Evolutionary conservation across 2,329 filamentous ascomycete species (phyloP), one percentile per base, ranked within the genome.

Genomic region (Niveomyces coronatus): DNA sequence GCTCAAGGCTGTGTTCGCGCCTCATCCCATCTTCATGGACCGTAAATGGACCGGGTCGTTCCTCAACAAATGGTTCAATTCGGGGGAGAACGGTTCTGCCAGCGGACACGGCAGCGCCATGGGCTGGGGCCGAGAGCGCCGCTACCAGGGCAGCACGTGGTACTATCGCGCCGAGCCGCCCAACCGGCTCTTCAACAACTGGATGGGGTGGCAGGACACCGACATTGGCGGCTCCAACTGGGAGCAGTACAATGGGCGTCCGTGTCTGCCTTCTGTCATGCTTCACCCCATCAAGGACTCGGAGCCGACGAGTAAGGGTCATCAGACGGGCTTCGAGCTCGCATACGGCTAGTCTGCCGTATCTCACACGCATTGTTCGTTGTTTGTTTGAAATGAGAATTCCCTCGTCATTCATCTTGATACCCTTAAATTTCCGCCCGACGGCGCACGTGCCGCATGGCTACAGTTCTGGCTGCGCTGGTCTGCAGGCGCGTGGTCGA

Each of bases 21-120:
- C 84, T 9, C 83, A 88, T 56, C 83, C 84, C 2, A 74, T 88
- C 32, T 88, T 79, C 57, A 84, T 86, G 51, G 83, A 89, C 57
- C 74, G 82, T 44, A 72, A 81, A 35, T 87, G 82, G 82, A 60
- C 62, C 20, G 64, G 69, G 3, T 56, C 62, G 20, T 68, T 68
- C 42, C 54, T 79, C 19, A 65, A 67, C 20, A 66, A 64, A 44
- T 78, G 69, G 67, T 78, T 79, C 57, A 79, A 79, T 44, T 68
- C 71, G 8, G 74, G 74, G 1, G 63, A 65, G 6, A 66, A 65
- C 7, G 73, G 71, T 7, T 66, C 70, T 43, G 66, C 64, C 26
- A 74, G 74, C 36, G 67, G 70, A 14, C 58, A 65, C 18, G 70
- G 68, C 37, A 74, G 69, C 41, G 67, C 74, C 27, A 75, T 75